phyloP scores from a whole-genome alignment of 1,284 basidiomycete genomes.

The Malassezia slooffiae region DNA sequence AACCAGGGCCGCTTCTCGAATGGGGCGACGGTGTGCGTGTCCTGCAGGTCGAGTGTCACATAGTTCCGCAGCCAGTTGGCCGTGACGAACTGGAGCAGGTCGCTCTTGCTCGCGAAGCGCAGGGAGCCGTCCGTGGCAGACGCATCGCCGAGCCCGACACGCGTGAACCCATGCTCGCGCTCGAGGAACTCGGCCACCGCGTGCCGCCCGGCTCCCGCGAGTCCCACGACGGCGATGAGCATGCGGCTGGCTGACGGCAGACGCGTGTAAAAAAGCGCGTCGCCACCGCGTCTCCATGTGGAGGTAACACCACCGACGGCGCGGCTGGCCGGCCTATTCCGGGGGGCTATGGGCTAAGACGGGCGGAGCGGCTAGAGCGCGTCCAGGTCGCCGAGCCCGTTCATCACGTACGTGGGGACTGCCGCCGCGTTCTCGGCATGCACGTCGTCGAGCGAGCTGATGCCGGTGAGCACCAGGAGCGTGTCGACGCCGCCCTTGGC shows the following conservation, averaged over 20 bases:
- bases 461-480: conserved; percentile 81
- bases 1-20: conserved; percentile 86
- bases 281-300: conserved; percentile 2
- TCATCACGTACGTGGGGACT: conserved; percentile 36
- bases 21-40: conserved; percentile 53
- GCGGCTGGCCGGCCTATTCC: no score
- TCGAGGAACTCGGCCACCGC: conserved; percentile 65
- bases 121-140: not conserved
- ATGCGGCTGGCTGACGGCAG: conserved; percentile 50
- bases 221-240: conserved; percentile 81
- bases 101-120: conserved; percentile 29
- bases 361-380: no score
- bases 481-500: conserved; percentile 72
- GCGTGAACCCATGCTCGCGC: conserved; percentile 49
- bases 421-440: conserved; percentile 52
- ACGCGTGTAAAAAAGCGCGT: not conserved
- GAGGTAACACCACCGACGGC: no score
- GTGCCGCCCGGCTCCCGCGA: conserved; percentile 68
- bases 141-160: conserved; percentile 28
- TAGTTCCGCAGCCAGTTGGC: conserved; percentile 67
- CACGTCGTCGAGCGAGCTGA: conserved; percentile 38
- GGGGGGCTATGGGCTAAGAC: no score
- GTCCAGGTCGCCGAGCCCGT: conserved; percentile 38
- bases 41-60: conserved; percentile 66
- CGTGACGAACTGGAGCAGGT: conserved; percentile 66